Evolutionary conservation across 257 asterid genomes (phyloP).

Genomic region (Primulina huaijiensis): DNA sequence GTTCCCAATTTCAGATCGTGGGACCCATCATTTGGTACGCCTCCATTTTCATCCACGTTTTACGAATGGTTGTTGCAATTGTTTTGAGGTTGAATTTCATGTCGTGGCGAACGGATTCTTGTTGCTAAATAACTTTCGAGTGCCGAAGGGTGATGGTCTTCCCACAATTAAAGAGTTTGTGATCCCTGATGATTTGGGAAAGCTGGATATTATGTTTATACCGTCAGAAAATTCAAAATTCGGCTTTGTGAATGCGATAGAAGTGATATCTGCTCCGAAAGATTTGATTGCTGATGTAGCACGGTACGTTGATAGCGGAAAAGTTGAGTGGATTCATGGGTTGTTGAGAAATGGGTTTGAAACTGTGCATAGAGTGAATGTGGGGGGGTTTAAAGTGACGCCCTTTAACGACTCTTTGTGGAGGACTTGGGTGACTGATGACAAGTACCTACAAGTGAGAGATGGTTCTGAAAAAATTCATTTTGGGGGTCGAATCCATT

Average conservation of each 20-base stretch:
- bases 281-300: slow-evolving; percentile 77
- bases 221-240: slow-evolving; percentile 49
- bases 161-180: slow-evolving; percentile 65
- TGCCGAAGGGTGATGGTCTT: slow-evolving; percentile 15
- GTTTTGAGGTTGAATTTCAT: slow-evolving; percentile 54
- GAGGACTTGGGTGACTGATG: slow-evolving; percentile 92
- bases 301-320: slow-evolving; percentile 39
- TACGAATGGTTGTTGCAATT: slow-evolving; percentile 22
- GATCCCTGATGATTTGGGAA: slow-evolving; percentile 47
- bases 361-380: slow-evolving; percentile 70
- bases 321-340: slow-evolving; percentile 51
- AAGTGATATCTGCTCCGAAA: slow-evolving; percentile 75
- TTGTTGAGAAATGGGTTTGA: slow-evolving; percentile 67
- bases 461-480: slow-evolving; percentile 37
- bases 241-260: slow-evolving; percentile 79
- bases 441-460: slow-evolving; percentile 34
- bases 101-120: slow-evolving; percentile 74
- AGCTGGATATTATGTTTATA: slow-evolving; percentile 48
- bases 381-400: slow-evolving; percentile 89
- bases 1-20: slow-evolving; percentile 52
- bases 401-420: slow-evolving; percentile 91
- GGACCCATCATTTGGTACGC: slow-evolving; percentile 71
- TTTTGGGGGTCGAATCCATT: slow-evolving; percentile 65
- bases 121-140: slow-evolving; percentile 51
- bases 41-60: slow-evolving; percentile 56